phyloP scores from a whole-genome alignment of 1,139 yeast genomes.

The Magnusiomyces ingens region DNA sequence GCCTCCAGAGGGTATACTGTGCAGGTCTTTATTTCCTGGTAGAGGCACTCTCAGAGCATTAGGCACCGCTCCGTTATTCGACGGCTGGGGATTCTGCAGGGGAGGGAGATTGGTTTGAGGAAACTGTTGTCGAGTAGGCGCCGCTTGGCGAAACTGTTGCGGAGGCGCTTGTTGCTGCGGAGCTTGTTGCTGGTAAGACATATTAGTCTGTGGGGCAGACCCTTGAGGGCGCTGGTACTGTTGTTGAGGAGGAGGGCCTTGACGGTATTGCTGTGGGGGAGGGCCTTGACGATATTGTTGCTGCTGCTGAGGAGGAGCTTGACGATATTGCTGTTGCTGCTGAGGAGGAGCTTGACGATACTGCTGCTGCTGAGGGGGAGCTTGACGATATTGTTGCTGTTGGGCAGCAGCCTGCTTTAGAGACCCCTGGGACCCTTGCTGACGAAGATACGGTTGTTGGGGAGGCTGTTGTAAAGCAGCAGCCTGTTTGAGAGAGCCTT shows the following conservation, averaged over 20 bases:
- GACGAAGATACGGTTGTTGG: too few species aligned
- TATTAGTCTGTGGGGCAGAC: slow-evolving; percentile 26
- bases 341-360: background rate
- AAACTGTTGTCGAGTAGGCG: background rate
- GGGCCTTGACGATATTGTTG: background rate
- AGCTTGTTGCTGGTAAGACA: background rate
- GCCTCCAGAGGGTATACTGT: too few species aligned
- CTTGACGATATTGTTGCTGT: too few species aligned
- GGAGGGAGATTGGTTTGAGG: background rate
- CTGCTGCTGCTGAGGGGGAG: background rate
- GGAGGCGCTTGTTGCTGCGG: background rate
- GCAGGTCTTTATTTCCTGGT: background rate
- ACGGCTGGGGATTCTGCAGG: background rate
- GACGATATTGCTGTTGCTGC: too few species aligned
- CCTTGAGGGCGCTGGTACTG: slow-evolving; percentile 41
- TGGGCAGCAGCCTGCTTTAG: too few species aligned
- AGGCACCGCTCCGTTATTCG: background rate
- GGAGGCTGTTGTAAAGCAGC: too few species aligned
- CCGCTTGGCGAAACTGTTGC: background rate
- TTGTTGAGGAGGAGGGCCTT: background rate
- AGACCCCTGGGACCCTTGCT: too few species aligned
- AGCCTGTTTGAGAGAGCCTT: too few species aligned
- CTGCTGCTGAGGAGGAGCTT: background rate
- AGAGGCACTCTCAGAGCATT: background rate
- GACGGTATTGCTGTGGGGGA: background rate